Percentiles rank a stretch among this genome's conserved stretches.
Conservation (phyloP, 805 yeast species). For the Priceomyces castillae region DNA sequence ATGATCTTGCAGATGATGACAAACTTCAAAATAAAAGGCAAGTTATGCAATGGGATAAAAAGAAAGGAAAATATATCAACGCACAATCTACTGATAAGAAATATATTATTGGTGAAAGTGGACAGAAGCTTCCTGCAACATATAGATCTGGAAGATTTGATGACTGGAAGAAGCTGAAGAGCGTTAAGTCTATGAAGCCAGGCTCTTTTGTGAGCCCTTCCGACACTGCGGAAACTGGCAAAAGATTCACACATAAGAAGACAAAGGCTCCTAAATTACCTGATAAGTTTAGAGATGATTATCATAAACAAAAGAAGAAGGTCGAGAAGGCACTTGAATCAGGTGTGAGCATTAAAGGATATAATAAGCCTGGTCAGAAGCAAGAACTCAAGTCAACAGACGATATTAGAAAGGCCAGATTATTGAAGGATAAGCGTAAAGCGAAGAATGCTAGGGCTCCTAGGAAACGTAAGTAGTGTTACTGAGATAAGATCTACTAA, state of each 20-base stretch:
- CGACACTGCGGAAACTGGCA: conserved; percentile 27
- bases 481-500: not conserved
- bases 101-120: conserved; percentile 92
- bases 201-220: conserved; percentile 51
- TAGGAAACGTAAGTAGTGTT: conserved; percentile 21
- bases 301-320: conserved; percentile 73
- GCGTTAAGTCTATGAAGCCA: conserved; percentile 48
- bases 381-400: conserved; percentile 67
- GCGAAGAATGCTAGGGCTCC: conserved; percentile 85
- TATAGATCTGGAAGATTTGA: conserved; percentile 89
- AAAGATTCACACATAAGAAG: conserved; percentile 68
- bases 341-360: conserved; percentile 72
- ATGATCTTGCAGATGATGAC: conserved; percentile 78
- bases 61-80: conserved; percentile 85
- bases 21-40: conserved; percentile 67
- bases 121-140: conserved; percentile 87
- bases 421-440: conserved; percentile 62
- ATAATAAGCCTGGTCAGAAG: conserved; percentile 44
- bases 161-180: conserved; percentile 80
- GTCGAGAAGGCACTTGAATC: conserved; percentile 75
- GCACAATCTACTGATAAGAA: conserved; percentile 77
- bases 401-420: conserved; percentile 77
- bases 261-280: conserved; percentile 83
- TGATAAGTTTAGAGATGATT: conserved; percentile 89
- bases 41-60: conserved; percentile 87